Conservation (phyloP, 495 filamentous ascomycete genomes). For the Podospora comata region DNA sequence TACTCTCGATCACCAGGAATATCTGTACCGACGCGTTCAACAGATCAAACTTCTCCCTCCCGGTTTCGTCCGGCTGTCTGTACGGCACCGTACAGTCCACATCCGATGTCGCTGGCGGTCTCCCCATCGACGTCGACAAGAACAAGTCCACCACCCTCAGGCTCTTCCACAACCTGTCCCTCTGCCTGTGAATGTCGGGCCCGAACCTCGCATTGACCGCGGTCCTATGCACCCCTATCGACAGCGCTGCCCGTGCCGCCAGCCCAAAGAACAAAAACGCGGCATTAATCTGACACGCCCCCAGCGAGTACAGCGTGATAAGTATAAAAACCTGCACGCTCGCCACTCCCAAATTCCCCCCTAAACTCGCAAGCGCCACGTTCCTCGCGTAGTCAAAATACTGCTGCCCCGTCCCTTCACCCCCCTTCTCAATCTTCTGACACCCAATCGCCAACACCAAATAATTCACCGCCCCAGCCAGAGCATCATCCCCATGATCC, state of each 20-base stretch:
- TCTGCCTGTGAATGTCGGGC: slow-evolving; percentile 42
- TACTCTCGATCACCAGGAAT: slow-evolving; percentile 39
- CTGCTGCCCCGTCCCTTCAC: slow-evolving; percentile 46
- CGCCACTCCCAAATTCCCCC: slow-evolving; percentile 53
- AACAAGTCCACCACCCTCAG: slow-evolving; percentile 59
- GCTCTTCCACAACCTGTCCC: slow-evolving; percentile 61
- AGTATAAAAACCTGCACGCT: slow-evolving; percentile 59
- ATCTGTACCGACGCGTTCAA: slow-evolving; percentile 47
- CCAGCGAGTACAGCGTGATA: slow-evolving; percentile 59
- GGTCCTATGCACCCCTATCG: slow-evolving; percentile 59
- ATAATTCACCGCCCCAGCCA: slow-evolving; percentile 54
- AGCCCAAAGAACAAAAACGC: slow-evolving; percentile 59
- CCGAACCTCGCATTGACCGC: slow-evolving; percentile 59
- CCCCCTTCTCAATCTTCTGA: slow-evolving; percentile 41
- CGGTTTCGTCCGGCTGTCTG: slow-evolving; percentile 26
- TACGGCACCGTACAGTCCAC: slow-evolving; percentile 53
- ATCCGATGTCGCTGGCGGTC: slow-evolving; percentile 58
- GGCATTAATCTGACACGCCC: slow-evolving; percentile 58
- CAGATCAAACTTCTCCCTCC: slow-evolving; percentile 38
- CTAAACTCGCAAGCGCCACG: slow-evolving; percentile 53
- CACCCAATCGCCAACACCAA: slow-evolving; percentile 59
- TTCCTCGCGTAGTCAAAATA: slow-evolving; percentile 58
- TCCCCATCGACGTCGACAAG: slow-evolving; percentile 57
- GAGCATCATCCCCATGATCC: slow-evolving; percentile 11
- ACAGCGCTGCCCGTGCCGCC: slow-evolving; percentile 56